phyloP scores from a whole-genome alignment of 192 early-diverging fungal species.

The Irineochytrium annulatum region DNA sequence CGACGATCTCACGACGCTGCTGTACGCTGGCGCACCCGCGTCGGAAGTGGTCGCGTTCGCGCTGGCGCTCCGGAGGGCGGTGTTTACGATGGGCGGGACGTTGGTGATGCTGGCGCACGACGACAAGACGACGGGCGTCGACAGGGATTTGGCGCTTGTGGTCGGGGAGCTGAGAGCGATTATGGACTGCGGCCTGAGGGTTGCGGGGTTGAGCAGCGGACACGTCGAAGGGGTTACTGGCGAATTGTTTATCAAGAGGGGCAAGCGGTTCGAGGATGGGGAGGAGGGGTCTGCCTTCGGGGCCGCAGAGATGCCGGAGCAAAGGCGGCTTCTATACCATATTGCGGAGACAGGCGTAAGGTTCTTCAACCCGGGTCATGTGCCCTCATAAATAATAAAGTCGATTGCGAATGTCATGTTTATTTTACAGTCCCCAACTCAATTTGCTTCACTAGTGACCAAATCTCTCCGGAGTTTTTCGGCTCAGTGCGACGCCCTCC shows the following conservation, averaged over 20 bases:
- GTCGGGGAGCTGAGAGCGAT: background rate
- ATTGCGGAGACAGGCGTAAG: background rate
- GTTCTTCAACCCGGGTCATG: background rate
- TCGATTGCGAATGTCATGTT: too few species aligned
- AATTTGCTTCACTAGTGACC: too few species aligned
- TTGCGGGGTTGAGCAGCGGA: slow-evolving; percentile 19
- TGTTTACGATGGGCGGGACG: background rate
- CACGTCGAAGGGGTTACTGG: slow-evolving; percentile 24
- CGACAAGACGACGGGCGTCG: slow-evolving; percentile 7
- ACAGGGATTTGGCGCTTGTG: slow-evolving; percentile 2
- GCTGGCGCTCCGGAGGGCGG: background rate
- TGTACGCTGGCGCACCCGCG: slow-evolving; percentile 6
- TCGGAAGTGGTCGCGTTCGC: slow-evolving; percentile 11
- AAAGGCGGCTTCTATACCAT: too few species aligned
- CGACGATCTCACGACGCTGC: slow-evolving; percentile 19
- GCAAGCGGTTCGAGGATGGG: too few species aligned
- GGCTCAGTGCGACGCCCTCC: too few species aligned
- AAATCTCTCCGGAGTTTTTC: too few species aligned
- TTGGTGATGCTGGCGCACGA: slow-evolving; percentile 18
- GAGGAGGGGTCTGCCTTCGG: too few species aligned
- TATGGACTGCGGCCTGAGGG: slow-evolving; percentile 17
- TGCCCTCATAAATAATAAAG: too few species aligned
- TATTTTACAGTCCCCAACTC: too few species aligned
- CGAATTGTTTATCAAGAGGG: too few species aligned
- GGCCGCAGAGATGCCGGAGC: too few species aligned